Evolutionary conservation across 371 early-diverging fungal species (phyloP), one percentile per base, ranked within the genome.

Genomic region (Syncephalastrum monosporum): DNA sequence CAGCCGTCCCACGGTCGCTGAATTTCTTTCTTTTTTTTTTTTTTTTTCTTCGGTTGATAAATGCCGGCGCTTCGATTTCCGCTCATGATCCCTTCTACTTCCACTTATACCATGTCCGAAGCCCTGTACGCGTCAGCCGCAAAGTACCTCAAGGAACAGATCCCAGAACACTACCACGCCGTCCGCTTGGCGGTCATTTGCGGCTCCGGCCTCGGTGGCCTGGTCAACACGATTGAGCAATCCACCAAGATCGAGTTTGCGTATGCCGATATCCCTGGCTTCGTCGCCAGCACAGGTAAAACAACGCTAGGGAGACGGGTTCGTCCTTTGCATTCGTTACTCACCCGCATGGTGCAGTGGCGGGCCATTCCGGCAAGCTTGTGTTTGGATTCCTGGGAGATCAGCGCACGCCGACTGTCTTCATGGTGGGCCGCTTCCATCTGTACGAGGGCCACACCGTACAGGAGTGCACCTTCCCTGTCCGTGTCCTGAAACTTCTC

Each of bases 291-390:
- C 74, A 95, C 94, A 50, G 92, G 91, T 91, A 82, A 72, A 33
- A 57, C 38, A 12, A 17, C 2, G 27, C 25, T 2, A 42, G 15
- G 17, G 23, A 23, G 24, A 19, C 6, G 21, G 19, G 29, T 12
- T 15, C 12, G 24, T 17, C 3, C 16, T 42, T 42, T 16, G n/a
- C 2, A 43, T 23, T 44, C 16, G 41, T 13, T 23, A 10, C n/a
- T 50, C 15, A 27, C 17, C 42, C 15, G 29, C 29, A 33, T 33
- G 7, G 38, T 33, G 49, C 60, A 87, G 95, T 92, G 33, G 82
- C 72, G 41, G 96, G 97, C 17, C 97, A 97, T 67, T 87, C 83
- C 43, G 95, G 96, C 49, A 91, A 95, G 69, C 85, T 97, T 38
- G 95, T 93, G 2, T 93, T 95, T 77, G 96, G 96, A 53, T 74